These are phyloP conservation scores for Citeromyces nyonsensis DNA, from an alignment of 805 yeast species.

Conservation along the genomic window DNA sequence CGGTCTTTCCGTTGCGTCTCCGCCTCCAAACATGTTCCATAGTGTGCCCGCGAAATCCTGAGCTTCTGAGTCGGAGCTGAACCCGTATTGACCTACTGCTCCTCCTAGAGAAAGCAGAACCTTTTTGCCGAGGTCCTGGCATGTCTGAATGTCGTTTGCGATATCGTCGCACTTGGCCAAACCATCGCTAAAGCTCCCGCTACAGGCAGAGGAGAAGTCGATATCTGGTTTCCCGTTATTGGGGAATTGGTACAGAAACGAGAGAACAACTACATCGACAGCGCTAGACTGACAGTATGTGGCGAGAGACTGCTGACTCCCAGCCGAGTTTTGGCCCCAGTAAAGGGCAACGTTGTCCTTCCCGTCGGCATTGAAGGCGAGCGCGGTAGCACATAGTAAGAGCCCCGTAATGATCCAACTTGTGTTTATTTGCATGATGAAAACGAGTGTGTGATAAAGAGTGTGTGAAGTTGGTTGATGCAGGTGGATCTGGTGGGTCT, in stretches of 20 bases:
- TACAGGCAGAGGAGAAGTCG: conserved; percentile 42
- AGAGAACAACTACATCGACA: conserved; percentile 56
- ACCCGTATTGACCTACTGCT: conserved; percentile 42
- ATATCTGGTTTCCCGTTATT: conserved; percentile 17
- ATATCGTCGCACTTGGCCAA: conserved; percentile 21
- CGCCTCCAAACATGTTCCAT: conserved; percentile 53
- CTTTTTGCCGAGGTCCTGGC: conserved; percentile 70
- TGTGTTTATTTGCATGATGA: too few relatives aligned
- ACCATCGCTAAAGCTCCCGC: conserved; percentile 22
- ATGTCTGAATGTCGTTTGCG: conserved; percentile 52
- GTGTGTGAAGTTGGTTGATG: too few relatives aligned
- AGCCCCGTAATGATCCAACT: too few relatives aligned
- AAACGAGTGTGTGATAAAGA: too few relatives aligned
- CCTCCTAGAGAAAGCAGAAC: conserved; percentile 73
- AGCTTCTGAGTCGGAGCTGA: conserved; percentile 34
- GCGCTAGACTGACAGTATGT: conserved; percentile 53
- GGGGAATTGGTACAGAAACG: conserved; percentile 59
- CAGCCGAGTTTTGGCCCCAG: conserved; percentile 81
- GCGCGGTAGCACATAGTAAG: conserved; percentile 3
- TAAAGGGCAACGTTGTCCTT: conserved; percentile 57
- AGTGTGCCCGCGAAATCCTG: conserved; percentile 39
- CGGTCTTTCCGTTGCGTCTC: conserved; percentile 28
- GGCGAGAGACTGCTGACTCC: conserved; percentile 25
- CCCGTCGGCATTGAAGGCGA: conserved; percentile 18
- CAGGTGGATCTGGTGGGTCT: too few relatives aligned